phyloP scores from a whole-genome alignment of 495 filamentous ascomycete species.

The Terfezia boudieri region DNA sequence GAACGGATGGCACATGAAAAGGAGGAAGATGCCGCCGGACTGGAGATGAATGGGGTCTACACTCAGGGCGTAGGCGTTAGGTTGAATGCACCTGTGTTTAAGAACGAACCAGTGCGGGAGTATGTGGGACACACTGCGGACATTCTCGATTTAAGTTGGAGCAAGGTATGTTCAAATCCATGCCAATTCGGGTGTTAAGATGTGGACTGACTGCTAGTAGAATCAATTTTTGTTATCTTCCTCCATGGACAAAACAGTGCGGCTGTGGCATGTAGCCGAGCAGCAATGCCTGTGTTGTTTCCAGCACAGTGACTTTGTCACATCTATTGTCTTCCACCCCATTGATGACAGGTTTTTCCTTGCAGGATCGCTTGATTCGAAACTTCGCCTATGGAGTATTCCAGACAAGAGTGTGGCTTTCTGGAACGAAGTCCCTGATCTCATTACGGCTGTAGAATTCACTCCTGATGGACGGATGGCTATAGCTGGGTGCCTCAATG shows the following conservation, averaged over 20 bases:
- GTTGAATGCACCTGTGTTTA: conserved; percentile 83
- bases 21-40: conserved; percentile 38
- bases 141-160: conserved; percentile 86
- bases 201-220: conserved; percentile 16
- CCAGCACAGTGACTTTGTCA: conserved; percentile 91
- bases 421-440: conserved; percentile 58
- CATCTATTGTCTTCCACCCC: conserved; percentile 84
- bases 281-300: conserved; percentile 83
- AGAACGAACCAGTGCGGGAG: conserved; percentile 47
- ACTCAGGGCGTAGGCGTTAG: conserved; percentile 26
- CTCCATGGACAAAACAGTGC: conserved; percentile 95
- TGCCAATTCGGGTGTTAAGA: background rate
- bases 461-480: conserved; percentile 76
- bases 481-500: conserved; percentile 73
- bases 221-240: conserved; percentile 95
- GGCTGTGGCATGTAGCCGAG: conserved; percentile 77
- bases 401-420: conserved; percentile 89
- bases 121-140: conserved; percentile 73
- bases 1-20: conserved; percentile 50
- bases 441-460: conserved; percentile 85
- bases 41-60: conserved; percentile 21
- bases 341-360: conserved; percentile 91
- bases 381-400: conserved; percentile 85
- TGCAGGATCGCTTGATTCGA: conserved; percentile 82
- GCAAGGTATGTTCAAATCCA: conserved; percentile 37